Percentiles rank a stretch among this genome's conserved stretches.
phyloP scores from a whole-genome alignment of 2,329 filamentous ascomycete genomes.

The Ascochyta pisi region DNA sequence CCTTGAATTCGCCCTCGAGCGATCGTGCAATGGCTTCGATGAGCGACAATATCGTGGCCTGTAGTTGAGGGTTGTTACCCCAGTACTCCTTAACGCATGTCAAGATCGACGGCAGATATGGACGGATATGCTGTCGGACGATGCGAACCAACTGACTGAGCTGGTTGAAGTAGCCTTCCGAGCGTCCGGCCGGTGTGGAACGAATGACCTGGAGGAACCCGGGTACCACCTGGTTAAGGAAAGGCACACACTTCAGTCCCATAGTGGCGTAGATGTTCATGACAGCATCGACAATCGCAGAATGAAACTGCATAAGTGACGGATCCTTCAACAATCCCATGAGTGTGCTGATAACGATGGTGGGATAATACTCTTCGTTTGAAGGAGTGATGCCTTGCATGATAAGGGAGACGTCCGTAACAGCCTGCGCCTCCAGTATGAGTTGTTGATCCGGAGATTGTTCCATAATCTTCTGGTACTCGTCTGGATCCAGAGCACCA shows the following conservation, averaged over 20 bases:
- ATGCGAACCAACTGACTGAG: constrained; percentile 91
- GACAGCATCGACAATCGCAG: constrained; percentile 92
- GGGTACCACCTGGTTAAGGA: constrained; percentile 91
- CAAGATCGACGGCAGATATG: constrained; percentile 86
- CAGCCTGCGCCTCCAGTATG: constrained; percentile 67
- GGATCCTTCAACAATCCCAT: constrained; percentile 90
- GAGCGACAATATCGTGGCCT: constrained; percentile 88
- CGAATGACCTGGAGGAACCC: constrained; percentile 91
- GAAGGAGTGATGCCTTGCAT: constrained; percentile 97
- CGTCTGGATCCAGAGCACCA: constrained; percentile 93
- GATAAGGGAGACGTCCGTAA: constrained; percentile 95
- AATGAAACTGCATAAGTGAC: constrained; percentile 89
- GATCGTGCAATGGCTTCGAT: constrained; percentile 94
- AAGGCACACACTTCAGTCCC: constrained; percentile 93
- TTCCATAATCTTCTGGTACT: constrained; percentile 93
- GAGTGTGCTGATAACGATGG: constrained; percentile 94
- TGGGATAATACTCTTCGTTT: constrained; percentile 98
- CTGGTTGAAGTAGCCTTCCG: constrained; percentile 98
- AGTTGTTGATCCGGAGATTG: constrained; percentile 82
- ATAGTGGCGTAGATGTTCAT: constrained; percentile 99
- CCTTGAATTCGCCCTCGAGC: constrained; percentile 96
- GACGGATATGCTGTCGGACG: constrained; percentile 93
- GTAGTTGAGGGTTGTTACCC: constrained; percentile 79
- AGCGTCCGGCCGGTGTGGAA: constrained; percentile 75
- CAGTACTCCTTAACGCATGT: constrained; percentile 89